A percentile compares a stretch with the other conserved stretches of the same genome.
Conservation (phyloP, 805 yeast genomes). For the Sungouiozyma intestinalis region DNA sequence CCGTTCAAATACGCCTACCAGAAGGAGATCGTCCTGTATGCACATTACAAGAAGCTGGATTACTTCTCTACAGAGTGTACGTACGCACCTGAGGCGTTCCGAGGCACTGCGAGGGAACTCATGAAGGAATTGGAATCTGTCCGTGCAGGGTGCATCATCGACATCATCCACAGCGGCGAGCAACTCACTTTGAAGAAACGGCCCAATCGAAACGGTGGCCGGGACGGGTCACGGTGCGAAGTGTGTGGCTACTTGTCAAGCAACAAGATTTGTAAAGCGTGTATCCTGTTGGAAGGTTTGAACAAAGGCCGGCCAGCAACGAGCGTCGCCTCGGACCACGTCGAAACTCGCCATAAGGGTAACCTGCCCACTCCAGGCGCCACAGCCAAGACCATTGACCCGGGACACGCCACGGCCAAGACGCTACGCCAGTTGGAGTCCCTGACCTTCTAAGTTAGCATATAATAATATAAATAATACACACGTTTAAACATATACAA, state of each 20-base stretch:
- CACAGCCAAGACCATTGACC: constrained; percentile 41
- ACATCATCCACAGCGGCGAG: constrained; percentile 91
- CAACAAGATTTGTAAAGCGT: constrained; percentile 86
- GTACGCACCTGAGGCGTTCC: constrained; percentile 95
- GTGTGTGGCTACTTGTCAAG: constrained; percentile 88
- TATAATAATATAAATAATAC: not conserved
- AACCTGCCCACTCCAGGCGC: no score
- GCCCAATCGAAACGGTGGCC: constrained; percentile 25
- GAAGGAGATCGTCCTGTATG: constrained; percentile 93
- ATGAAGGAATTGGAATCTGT: constrained; percentile 84
- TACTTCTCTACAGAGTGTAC: constrained; percentile 96
- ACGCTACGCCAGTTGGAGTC: not conserved
- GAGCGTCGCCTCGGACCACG: constrained; percentile 42
- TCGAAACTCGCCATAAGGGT: no score
- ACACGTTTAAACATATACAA: no score
- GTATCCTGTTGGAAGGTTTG: constrained; percentile 75
- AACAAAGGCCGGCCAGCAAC: constrained; percentile 66
- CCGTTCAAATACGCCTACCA: constrained; percentile 95
- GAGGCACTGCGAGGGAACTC: constrained; percentile 93
- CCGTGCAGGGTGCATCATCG: constrained; percentile 87
- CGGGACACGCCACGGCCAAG: not conserved
- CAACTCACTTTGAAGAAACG: constrained; percentile 56
- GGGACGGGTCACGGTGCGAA: constrained; percentile 68
- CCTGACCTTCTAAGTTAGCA: not conserved
- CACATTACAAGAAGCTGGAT: constrained; percentile 90